Percentiles rank a stretch among this genome's conserved stretches.
Evolutionary conservation across 352 stramenopile species (phyloP).

Genomic region (Saprolegnia parasitica): DNA sequence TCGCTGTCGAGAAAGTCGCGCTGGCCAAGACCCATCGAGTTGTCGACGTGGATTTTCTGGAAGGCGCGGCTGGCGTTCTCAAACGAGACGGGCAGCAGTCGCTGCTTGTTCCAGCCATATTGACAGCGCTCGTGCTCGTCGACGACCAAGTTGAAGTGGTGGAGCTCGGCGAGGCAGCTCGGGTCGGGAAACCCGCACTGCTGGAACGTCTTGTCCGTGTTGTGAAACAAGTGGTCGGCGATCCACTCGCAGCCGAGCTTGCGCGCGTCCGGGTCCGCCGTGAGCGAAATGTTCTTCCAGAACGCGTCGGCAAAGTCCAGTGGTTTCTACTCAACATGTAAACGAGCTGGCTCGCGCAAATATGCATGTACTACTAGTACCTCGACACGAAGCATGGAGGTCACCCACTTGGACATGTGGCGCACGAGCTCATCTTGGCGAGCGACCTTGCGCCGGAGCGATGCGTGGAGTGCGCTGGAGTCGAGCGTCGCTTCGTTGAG

Average conservation of each 20-base stretch:
- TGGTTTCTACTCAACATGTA: background rate
- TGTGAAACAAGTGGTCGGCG: slow-evolving; percentile 3
- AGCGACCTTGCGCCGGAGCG: background rate
- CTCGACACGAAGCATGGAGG: slow-evolving; percentile 1
- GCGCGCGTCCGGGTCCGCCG: background rate
- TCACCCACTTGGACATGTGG: slow-evolving; percentile 5
- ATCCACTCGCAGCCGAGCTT: slow-evolving; percentile 7
- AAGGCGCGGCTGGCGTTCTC: background rate
- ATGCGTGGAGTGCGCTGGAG: background rate
- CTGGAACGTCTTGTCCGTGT: background rate
- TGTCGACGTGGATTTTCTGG: slow-evolving; percentile 10
- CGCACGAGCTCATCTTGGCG: background rate
- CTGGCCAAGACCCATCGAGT: slow-evolving; percentile 8
- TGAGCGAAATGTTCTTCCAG: slow-evolving; percentile 16
- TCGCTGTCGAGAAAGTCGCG: background rate
- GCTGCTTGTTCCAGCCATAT: slow-evolving; percentile 8
- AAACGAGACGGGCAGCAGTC: background rate
- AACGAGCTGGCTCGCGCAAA: background rate
- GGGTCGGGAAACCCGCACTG: slow-evolving; percentile 7
- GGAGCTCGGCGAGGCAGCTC: background rate
- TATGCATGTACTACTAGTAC: background rate
- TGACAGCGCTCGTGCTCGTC: slow-evolving; percentile 1
- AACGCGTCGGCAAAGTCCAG: background rate
- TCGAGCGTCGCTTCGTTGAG: background rate
- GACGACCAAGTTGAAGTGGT: background rate